Evolutionary conservation across 768 basidiomycete species (phyloP).

Genomic region (Suillus alpinus): DNA sequence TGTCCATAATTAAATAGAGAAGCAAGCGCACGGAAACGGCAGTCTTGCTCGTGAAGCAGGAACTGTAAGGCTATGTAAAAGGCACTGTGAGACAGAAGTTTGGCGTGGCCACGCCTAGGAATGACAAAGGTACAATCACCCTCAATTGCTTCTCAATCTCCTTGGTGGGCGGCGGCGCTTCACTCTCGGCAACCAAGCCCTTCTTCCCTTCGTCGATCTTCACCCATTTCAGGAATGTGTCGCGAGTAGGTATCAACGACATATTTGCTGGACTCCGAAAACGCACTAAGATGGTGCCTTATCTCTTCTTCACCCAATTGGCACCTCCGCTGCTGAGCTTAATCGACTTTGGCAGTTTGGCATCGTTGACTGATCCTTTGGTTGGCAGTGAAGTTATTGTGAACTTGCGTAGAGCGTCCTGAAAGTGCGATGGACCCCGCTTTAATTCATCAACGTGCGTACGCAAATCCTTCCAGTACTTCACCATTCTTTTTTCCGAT

Average conservation of each 20-base stretch:
- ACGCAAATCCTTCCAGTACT: slow-evolving; percentile 89
- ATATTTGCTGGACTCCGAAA: slow-evolving; percentile 69
- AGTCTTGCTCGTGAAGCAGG: slow-evolving; percentile 69
- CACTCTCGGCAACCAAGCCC: slow-evolving; percentile 25
- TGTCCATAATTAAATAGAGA: slow-evolving; percentile 85
- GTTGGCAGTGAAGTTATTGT: slow-evolving; percentile 70
- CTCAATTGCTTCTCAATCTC: slow-evolving; percentile 45
- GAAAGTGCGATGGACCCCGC: slow-evolving; percentile 38
- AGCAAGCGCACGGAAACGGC: slow-evolving; percentile 70
- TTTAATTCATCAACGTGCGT: slow-evolving; percentile 56
- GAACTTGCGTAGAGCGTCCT: slow-evolving; percentile 83
- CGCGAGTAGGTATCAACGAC: slow-evolving; percentile 72
- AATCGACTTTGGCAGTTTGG: slow-evolving; percentile 52
- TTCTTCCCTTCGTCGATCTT: slow-evolving; percentile 45
- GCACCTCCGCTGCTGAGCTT: slow-evolving; percentile 60
- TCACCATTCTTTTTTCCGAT: slow-evolving; percentile 80
- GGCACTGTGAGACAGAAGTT: not conserved
- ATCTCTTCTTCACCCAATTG: slow-evolving; percentile 81
- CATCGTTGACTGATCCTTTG: slow-evolving; percentile 28
- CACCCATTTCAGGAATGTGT: slow-evolving; percentile 73
- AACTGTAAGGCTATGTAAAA: not conserved
- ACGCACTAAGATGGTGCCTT: slow-evolving; percentile 52
- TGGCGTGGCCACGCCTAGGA: slow-evolving; percentile 78
- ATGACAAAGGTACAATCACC: slow-evolving; percentile 86
- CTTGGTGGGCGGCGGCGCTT: slow-evolving; percentile 16